Evolutionary conservation across 495 filamentous ascomycete genomes (phyloP).

Genomic region (Astrothelium macrocarpum): DNA sequence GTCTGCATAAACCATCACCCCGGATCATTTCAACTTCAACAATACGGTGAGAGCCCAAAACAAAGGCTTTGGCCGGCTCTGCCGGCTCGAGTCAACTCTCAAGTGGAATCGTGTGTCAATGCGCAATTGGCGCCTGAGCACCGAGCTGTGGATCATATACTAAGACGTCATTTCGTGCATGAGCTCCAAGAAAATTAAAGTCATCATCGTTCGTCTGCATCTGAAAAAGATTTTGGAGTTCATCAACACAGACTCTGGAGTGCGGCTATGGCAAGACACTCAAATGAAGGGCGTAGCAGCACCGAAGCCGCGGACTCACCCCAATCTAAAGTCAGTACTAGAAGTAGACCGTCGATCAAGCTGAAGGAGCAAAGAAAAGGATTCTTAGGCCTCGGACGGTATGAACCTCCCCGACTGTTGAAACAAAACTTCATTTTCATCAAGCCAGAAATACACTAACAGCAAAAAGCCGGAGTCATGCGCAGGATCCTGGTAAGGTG

Average conservation of each 20-base stretch:
- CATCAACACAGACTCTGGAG: neutral
- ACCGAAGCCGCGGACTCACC: neutral
- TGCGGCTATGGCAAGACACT: neutral
- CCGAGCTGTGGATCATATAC: neutral
- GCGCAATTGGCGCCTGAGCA: neutral
- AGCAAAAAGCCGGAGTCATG: neutral
- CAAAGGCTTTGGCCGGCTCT: neutral
- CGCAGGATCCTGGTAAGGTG: neutral
- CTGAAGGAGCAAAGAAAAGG: constrained; percentile 2
- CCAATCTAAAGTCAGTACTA: neutral
- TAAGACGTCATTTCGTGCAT: constrained; percentile 3
- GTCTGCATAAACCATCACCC: constrained; percentile 5
- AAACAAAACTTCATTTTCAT: neutral
- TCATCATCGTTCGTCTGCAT: neutral
- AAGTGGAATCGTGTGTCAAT: neutral
- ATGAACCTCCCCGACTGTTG: neutral
- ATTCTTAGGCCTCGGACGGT: neutral
- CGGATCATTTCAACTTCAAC: constrained; percentile 3
- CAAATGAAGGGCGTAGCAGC: neutral
- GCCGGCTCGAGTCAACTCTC: neutral
- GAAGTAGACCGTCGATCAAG: neutral
- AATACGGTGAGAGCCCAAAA: neutral
- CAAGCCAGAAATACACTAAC: neutral
- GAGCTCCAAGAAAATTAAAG: neutral
- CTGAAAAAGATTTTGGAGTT: neutral